These are phyloP conservation scores for Oryza officinalis DNA, from an alignment of 176 grass and related monocot genomes.

Conservation along the genomic window DNA sequence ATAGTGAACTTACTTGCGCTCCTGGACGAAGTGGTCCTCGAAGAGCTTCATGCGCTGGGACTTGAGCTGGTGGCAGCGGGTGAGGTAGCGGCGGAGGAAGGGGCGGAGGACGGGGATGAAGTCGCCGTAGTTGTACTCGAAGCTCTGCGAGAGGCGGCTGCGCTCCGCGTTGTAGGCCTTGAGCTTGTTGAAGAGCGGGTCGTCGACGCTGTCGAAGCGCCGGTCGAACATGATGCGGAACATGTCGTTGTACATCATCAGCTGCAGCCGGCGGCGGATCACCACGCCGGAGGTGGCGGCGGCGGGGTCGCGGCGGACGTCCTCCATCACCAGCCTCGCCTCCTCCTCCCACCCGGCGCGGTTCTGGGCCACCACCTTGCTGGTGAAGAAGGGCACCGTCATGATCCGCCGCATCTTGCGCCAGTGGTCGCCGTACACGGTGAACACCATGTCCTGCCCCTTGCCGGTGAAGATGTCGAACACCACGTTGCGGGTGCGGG, in stretches of 20 bases:
- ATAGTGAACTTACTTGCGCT: slow-evolving; percentile 61
- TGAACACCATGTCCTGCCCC: slow-evolving; percentile 95
- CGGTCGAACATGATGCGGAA: slow-evolving; percentile 98
- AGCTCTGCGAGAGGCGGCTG: slow-evolving; percentile 80
- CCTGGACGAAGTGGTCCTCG: slow-evolving; percentile 76
- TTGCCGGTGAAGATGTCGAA: slow-evolving; percentile 97
- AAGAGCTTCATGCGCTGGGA: slow-evolving; percentile 71
- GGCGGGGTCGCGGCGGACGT: slow-evolving; percentile 45
- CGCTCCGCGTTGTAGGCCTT: slow-evolving; percentile 82
- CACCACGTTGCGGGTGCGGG: slow-evolving; percentile 94
- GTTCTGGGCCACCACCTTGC: slow-evolving; percentile 84
- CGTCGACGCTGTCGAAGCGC: slow-evolving; percentile 61
- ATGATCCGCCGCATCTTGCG: slow-evolving; percentile 99
- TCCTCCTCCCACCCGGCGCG: slow-evolving; percentile 84
- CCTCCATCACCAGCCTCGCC: slow-evolving; percentile 76
- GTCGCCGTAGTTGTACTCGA: slow-evolving; percentile 97
- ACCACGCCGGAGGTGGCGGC: slow-evolving; percentile 58
- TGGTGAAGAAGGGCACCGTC: slow-evolving; percentile 95
- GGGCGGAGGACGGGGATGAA: slow-evolving; percentile 92
- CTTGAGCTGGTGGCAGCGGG: slow-evolving; percentile 75
- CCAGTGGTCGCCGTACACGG: slow-evolving; percentile 94
- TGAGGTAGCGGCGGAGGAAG: slow-evolving; percentile 75
- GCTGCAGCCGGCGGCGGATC: slow-evolving; percentile 65
- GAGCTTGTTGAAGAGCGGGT: slow-evolving; percentile 86
- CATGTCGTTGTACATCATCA: slow-evolving; percentile 99